Evolutionary conservation across 1,284 basidiomycete genomes (phyloP).

Genomic region (Leccinum glutinopallens): DNA sequence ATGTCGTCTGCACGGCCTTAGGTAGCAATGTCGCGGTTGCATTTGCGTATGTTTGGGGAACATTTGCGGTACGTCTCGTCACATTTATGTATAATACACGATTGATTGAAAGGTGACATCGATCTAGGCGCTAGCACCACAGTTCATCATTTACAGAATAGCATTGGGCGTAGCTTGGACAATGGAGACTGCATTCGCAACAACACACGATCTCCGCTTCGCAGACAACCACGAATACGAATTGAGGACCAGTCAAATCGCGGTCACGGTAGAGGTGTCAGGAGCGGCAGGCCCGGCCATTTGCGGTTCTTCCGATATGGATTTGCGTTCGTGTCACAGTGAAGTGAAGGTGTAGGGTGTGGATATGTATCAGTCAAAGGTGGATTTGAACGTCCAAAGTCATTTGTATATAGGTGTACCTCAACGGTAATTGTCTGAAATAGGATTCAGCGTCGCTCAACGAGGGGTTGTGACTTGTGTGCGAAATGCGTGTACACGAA

Average conservation of each 20-base stretch:
- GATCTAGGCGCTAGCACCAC: conserved; percentile 8
- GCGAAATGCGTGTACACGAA: not conserved
- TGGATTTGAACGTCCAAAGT: not conserved
- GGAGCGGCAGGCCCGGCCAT: not conserved
- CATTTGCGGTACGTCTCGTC: conserved; percentile 4
- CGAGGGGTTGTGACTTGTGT: not conserved
- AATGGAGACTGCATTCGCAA: conserved; percentile 3
- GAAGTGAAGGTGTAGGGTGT: not conserved
- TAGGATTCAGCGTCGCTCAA: not conserved
- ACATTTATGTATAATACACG: not conserved
- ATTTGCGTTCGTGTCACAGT: not conserved
- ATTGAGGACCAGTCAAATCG: not conserved
- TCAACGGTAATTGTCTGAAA: not conserved
- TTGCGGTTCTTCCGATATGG: not conserved
- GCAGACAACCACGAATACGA: not conserved
- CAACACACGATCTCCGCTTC: not conserved
- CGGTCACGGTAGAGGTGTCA: not conserved
- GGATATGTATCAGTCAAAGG: not conserved
- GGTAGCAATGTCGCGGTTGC: conserved; percentile 3
- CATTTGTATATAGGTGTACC: not conserved
- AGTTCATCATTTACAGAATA: conserved; percentile 15
- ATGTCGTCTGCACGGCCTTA: conserved; percentile 1
- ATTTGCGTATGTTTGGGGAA: conserved; percentile 8
- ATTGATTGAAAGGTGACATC: not conserved
- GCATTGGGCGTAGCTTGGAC: conserved; percentile 7